Percentiles rank a stretch among this genome's conserved stretches.
phyloP scores from a whole-genome alignment of 2,329 filamentous ascomycete genomes.

The Plectosphaerella cucumerina region DNA sequence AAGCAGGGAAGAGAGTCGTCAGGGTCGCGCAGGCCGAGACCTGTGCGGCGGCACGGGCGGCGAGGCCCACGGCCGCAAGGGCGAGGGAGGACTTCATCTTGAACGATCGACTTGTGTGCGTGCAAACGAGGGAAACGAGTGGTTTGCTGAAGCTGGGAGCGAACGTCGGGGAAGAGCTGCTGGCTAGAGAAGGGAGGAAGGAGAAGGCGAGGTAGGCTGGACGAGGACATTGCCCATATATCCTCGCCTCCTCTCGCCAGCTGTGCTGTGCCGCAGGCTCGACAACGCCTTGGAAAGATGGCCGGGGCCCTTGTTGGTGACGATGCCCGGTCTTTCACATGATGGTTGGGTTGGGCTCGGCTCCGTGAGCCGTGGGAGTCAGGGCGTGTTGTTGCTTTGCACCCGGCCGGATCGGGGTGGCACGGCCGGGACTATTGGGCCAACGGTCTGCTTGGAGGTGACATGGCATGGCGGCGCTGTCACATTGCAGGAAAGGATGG shows the following conservation, averaged over 20 bases:
- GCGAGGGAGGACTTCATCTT: neutral
- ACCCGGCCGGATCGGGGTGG: neutral
- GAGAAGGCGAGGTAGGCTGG: too few relatives aligned
- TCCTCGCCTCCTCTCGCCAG: too few relatives aligned
- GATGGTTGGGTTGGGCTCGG: neutral
- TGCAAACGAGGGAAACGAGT: too few relatives aligned
- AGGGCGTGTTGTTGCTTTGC: too few relatives aligned
- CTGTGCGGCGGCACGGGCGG: neutral
- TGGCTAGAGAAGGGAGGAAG: too few relatives aligned
- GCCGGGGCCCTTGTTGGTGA: too few relatives aligned
- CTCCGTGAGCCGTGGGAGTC: too few relatives aligned
- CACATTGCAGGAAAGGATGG: neutral
- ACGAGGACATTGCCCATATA: too few relatives aligned
- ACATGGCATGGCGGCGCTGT: neutral
- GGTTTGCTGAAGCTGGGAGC: too few relatives aligned
- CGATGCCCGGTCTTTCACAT: neutral
- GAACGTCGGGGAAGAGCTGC: too few relatives aligned
- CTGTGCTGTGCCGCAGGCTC: too few relatives aligned
- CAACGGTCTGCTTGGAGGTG: neutral
- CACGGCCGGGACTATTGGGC: neutral
- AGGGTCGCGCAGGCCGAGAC: slow-evolving; percentile 4
- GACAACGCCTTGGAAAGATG: too few relatives aligned
- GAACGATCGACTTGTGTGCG: neutral
- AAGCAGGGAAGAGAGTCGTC: slow-evolving; percentile 16
- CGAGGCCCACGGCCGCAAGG: neutral